These are phyloP conservation scores for Alternaria atra DNA, from an alignment of 2,329 filamentous ascomycete species.

Conservation along the genomic window DNA sequence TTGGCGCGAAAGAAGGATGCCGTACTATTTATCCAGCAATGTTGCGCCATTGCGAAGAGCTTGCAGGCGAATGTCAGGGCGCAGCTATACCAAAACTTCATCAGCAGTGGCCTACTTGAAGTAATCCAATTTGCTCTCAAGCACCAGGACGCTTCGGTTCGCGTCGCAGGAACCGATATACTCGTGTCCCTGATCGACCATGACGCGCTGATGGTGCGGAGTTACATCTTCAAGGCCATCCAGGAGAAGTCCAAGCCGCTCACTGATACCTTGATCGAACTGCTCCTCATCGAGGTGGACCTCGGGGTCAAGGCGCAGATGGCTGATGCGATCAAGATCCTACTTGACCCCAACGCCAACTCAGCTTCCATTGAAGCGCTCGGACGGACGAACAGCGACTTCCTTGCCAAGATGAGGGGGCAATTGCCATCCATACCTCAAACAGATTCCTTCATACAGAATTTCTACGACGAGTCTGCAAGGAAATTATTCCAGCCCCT, in stretches of 20 bases:
- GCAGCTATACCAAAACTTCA: slow-evolving; percentile 87
- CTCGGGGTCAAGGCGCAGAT: slow-evolving; percentile 95
- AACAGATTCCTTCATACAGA: slow-evolving; percentile 83
- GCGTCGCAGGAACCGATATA: slow-evolving; percentile 93
- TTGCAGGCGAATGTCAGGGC: slow-evolving; percentile 84
- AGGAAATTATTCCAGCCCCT: slow-evolving; percentile 86
- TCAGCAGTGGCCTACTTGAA: slow-evolving; percentile 82
- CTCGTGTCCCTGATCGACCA: slow-evolving; percentile 94
- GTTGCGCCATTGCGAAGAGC: slow-evolving; percentile 92
- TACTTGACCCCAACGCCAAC: slow-evolving; percentile 77
- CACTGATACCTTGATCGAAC: slow-evolving; percentile 90
- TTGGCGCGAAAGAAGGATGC: slow-evolving; percentile 87
- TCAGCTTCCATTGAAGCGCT: slow-evolving; percentile 68
- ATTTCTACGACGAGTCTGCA: slow-evolving; percentile 90
- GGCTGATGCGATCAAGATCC: slow-evolving; percentile 91
- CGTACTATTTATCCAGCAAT: slow-evolving; percentile 96
- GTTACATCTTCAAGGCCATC: slow-evolving; percentile 91
- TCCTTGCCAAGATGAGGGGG: slow-evolving; percentile 68
- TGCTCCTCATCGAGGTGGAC: slow-evolving; percentile 90
- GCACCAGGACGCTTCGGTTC: slow-evolving; percentile 82
- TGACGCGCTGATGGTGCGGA: slow-evolving; percentile 91
- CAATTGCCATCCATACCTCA: slow-evolving; percentile 66
- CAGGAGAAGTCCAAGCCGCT: slow-evolving; percentile 85
- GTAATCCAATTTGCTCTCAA: slow-evolving; percentile 93
- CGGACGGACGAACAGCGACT: slow-evolving; percentile 71